phyloP scores from a whole-genome alignment of 441 rosid species.

The Flueggea neowawraea region DNA sequence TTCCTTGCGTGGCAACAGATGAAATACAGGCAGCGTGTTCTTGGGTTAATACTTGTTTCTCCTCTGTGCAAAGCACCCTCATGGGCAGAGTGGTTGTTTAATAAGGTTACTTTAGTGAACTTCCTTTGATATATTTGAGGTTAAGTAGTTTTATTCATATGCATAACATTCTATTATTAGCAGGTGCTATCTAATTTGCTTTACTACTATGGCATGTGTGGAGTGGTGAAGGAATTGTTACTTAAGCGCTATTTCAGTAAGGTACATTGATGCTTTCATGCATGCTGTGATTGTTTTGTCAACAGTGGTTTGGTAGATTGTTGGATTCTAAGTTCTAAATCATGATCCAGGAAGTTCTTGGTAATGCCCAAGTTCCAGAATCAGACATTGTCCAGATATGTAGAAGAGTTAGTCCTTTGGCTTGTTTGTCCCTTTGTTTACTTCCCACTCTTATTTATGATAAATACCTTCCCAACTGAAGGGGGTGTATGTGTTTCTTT shows the following conservation, averaged over 20 bases:
- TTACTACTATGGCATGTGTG: constrained; percentile 93
- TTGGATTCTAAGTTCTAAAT: constrained; percentile 15
- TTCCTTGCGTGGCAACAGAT: constrained; percentile 39
- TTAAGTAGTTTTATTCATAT: constrained; percentile 11
- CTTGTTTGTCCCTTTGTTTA: constrained; percentile 8
- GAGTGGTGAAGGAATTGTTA: constrained; percentile 79
- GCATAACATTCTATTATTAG: constrained; percentile 10
- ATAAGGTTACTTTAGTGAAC: constrained; percentile 55
- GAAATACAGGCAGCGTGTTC: constrained; percentile 85
- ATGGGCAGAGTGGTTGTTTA: constrained; percentile 95
- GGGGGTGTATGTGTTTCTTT: constrained; percentile 11
- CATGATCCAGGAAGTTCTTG: constrained; percentile 76
- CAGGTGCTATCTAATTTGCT: constrained; percentile 86
- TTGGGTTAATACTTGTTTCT: constrained; percentile 88
- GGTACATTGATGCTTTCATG: constrained; percentile 38
- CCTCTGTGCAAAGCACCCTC: constrained; percentile 93
- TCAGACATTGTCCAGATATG: constrained; percentile 81
- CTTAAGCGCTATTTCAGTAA: constrained; percentile 91
- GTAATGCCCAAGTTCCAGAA: constrained; percentile 71
- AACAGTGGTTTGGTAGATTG: not conserved
- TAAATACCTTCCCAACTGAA: not conserved
- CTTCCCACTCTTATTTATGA: not conserved
- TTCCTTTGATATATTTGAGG: constrained; percentile 4
- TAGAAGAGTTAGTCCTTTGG: constrained; percentile 58
- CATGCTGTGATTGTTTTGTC: constrained; percentile 2